phyloP scores from a whole-genome alignment of 768 basidiomycete species.

The Panaeolus papilionaceus region DNA sequence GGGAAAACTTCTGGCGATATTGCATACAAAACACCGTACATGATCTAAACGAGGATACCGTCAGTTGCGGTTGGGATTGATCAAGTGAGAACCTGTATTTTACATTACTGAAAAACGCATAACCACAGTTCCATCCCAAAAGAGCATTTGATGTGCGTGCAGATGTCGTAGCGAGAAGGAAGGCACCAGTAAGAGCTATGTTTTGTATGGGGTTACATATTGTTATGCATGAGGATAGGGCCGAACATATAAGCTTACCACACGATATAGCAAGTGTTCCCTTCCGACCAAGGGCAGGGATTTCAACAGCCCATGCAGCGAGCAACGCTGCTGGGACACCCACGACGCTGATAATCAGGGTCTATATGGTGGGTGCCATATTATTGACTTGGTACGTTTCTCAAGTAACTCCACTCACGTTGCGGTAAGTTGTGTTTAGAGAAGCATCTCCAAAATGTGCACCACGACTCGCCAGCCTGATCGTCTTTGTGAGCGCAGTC shows the following conservation, averaged over 20 bases:
- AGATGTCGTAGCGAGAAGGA: constrained; percentile 76
- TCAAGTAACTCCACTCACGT: constrained; percentile 43
- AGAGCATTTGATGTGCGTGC: constrained; percentile 68
- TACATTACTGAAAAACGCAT: constrained; percentile 65
- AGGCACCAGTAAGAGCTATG: constrained; percentile 71
- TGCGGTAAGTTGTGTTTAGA: constrained; percentile 73
- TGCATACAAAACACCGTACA: constrained; percentile 78
- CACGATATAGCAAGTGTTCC: constrained; percentile 72
- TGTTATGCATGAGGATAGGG: no score
- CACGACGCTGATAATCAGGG: constrained; percentile 68
- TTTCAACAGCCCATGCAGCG: constrained; percentile 71
- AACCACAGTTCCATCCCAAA: constrained; percentile 82
- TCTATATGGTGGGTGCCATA: constrained; percentile 39
- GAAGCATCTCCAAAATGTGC: constrained; percentile 71
- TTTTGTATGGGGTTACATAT: constrained; percentile 33
- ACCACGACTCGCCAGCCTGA: constrained; percentile 64
- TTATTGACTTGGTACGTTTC: no score
- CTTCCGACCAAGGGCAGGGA: constrained; percentile 64
- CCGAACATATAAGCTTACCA: constrained; percentile 46
- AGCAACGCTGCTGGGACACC: constrained; percentile 75
- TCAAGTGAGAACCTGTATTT: constrained; percentile 23
- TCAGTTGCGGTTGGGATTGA: not conserved
- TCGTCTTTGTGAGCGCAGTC: not conserved
- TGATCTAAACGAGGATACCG: constrained; percentile 51
- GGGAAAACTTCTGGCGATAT: constrained; percentile 74